Conservation (phyloP, 1,284 basidiomycete species). For the Trichosporon sp. region DNA sequence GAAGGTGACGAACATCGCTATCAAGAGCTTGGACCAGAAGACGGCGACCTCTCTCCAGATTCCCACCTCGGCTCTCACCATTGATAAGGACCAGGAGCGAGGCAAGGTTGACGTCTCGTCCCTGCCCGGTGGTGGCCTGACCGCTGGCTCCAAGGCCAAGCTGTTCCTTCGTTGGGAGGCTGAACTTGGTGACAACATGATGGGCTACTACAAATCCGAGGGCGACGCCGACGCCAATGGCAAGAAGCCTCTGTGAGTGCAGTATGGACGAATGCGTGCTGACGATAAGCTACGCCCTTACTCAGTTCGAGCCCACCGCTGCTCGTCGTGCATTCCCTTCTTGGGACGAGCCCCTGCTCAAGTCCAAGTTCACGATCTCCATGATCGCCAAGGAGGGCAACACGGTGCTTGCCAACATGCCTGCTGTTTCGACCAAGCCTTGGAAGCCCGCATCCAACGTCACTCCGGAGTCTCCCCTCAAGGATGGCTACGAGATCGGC, state of each 20-base stretch:
- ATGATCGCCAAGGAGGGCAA: conserved; percentile 70
- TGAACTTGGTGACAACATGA: conserved; percentile 62
- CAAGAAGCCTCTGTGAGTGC: conserved; percentile 46
- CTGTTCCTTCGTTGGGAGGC: conserved; percentile 52
- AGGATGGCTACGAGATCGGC: conserved; percentile 42
- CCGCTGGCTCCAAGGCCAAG: conserved; percentile 58
- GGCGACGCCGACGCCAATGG: conserved; percentile 51
- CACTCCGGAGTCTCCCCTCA: conserved; percentile 30
- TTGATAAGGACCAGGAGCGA: conserved; percentile 63
- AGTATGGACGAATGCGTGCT: not conserved
- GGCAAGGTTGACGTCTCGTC: conserved; percentile 59
- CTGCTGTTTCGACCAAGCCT: conserved; percentile 56
- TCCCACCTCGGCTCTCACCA: conserved; percentile 45
- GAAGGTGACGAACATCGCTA: conserved; percentile 60
- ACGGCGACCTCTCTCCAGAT: conserved; percentile 54
- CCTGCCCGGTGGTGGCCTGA: conserved; percentile 59
- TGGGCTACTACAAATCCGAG: conserved; percentile 49
- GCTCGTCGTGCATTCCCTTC: conserved; percentile 73
- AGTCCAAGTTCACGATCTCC: conserved; percentile 76
- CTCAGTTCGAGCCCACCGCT: conserved; percentile 77
- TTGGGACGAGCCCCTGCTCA: conserved; percentile 91
- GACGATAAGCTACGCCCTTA: conserved; percentile 60
- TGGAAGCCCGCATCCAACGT: conserved; percentile 41
- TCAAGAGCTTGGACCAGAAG: conserved; percentile 60
- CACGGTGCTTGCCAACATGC: conserved; percentile 77